Percentiles rank a stretch among this genome's conserved stretches.
Conservation (phyloP, 2,329 filamentous ascomycete species). For the Nigrograna mackinnonii region DNA sequence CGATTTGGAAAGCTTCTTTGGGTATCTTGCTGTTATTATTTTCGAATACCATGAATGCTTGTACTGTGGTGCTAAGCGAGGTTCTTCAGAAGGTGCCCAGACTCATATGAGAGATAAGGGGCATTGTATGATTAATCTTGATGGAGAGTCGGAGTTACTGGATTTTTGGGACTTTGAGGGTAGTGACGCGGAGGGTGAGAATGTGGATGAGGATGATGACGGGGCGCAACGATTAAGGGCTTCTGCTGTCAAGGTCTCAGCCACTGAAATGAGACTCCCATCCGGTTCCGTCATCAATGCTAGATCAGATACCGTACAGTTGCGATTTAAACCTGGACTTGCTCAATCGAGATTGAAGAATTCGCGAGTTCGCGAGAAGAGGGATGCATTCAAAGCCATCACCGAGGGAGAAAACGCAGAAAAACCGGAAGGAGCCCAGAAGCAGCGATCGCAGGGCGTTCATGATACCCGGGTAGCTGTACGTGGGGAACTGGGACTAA, state of each 20-base stretch:
- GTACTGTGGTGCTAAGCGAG: slow-evolving; percentile 34
- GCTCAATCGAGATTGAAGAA: slow-evolving; percentile 9
- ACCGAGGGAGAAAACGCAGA: neutral
- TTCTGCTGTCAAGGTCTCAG: slow-evolving; percentile 5
- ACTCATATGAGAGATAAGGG: slow-evolving; percentile 41
- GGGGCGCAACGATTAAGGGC: too few species aligned
- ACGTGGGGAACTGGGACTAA: slow-evolving; percentile 20
- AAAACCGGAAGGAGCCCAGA: neutral
- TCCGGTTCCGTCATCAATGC: slow-evolving; percentile 16
- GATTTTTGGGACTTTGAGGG: slow-evolving; percentile 33
- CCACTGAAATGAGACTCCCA: slow-evolving; percentile 18
- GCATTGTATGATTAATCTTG: slow-evolving; percentile 37
- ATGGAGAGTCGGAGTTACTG: slow-evolving; percentile 32
- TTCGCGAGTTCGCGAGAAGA: slow-evolving; percentile 8
- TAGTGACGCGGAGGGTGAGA: slow-evolving; percentile 5
- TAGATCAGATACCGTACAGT: slow-evolving; percentile 11
- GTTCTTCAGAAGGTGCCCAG: slow-evolving; percentile 26
- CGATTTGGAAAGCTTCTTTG: slow-evolving; percentile 30
- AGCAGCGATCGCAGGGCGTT: neutral
- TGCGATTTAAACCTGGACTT: slow-evolving; percentile 12
- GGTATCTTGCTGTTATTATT: slow-evolving; percentile 32
- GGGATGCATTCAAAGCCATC: slow-evolving; percentile 7
- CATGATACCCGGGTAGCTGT: slow-evolving; percentile 13
- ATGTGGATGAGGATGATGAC: slow-evolving; percentile 6
- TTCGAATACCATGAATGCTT: slow-evolving; percentile 37